phyloP scores from a whole-genome alignment of 2,329 filamentous ascomycete species.

The Hymenoscyphus linearis region DNA sequence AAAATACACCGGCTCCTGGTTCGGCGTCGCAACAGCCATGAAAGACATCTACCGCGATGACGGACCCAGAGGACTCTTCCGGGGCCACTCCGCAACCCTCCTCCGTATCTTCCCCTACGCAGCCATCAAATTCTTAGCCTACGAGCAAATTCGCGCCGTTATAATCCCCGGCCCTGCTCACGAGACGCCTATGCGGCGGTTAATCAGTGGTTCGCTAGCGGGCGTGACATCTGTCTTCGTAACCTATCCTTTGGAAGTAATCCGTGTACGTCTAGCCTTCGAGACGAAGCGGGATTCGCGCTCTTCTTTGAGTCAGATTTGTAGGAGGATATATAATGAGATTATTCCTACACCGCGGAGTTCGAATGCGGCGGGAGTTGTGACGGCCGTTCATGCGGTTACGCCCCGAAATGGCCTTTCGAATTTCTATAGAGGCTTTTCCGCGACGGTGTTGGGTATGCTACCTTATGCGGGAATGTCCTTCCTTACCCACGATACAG shows the following conservation, averaged over 20 bases:
- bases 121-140: slow-evolving; percentile 95
- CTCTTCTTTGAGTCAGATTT: slow-evolving; percentile 70
- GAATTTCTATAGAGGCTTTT: slow-evolving; percentile 96
- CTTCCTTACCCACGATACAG: slow-evolving; percentile 90
- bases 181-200: slow-evolving; percentile 74
- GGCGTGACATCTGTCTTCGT: slow-evolving; percentile 91
- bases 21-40: slow-evolving; percentile 76
- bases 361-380: slow-evolving; percentile 36
- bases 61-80: slow-evolving; percentile 73
- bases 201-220: slow-evolving; percentile 67
- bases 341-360: slow-evolving; percentile 40
- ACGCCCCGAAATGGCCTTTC: slow-evolving; percentile 63
- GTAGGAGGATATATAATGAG: slow-evolving; percentile 82
- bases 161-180: slow-evolving; percentile 67
- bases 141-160: slow-evolving; percentile 84
- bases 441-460: slow-evolving; percentile 88
- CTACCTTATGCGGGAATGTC: slow-evolving; percentile 93
- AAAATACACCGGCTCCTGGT: slow-evolving; percentile 88
- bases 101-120: slow-evolving; percentile 96
- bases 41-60: slow-evolving; percentile 74
- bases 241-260: slow-evolving; percentile 91
- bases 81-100: slow-evolving; percentile 90
- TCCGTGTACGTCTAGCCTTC: slow-evolving; percentile 87
- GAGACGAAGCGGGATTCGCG: slow-evolving; percentile 75
- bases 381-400: slow-evolving; percentile 43